These are phyloP conservation scores for Clarireedia homoeocarpa DNA, from an alignment of 2,329 filamentous ascomycete genomes.

Conservation along the genomic window DNA sequence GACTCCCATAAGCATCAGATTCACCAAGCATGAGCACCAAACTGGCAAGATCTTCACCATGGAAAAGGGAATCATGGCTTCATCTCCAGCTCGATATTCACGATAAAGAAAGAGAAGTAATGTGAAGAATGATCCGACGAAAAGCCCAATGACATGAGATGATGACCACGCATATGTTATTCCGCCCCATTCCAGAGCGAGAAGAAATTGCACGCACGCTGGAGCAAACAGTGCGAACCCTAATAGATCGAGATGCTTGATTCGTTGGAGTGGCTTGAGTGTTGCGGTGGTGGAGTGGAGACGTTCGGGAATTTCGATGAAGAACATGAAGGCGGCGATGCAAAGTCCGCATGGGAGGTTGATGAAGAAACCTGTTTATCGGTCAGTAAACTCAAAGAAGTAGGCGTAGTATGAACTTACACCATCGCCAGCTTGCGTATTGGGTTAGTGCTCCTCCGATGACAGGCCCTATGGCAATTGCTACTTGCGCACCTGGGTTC, in stretches of 20 bases:
- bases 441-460: slow-evolving; percentile 11
- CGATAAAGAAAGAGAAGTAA: slow-evolving; percentile 19
- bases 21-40: background rate
- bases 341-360: slow-evolving; percentile 33
- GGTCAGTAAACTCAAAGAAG: background rate
- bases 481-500: background rate
- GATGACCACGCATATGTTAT: slow-evolving; percentile 25
- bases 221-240: slow-evolving; percentile 29
- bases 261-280: background rate
- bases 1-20: background rate
- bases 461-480: slow-evolving; percentile 7
- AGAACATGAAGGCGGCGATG: slow-evolving; percentile 28
- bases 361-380: slow-evolving; percentile 22
- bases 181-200: slow-evolving; percentile 29
- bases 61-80: slow-evolving; percentile 18
- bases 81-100: slow-evolving; percentile 20
- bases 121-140: slow-evolving; percentile 12
- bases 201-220: slow-evolving; percentile 28
- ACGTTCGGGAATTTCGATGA: slow-evolving; percentile 23
- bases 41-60: slow-evolving; percentile 17
- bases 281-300: background rate
- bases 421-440: slow-evolving; percentile 12
- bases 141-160: slow-evolving; percentile 18
- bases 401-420: background rate
- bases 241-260: slow-evolving; percentile 25